Base-by-base conservation (phyloP, 1,284 basidiomycete genomes). In the Ganoderma boninense region DNA sequence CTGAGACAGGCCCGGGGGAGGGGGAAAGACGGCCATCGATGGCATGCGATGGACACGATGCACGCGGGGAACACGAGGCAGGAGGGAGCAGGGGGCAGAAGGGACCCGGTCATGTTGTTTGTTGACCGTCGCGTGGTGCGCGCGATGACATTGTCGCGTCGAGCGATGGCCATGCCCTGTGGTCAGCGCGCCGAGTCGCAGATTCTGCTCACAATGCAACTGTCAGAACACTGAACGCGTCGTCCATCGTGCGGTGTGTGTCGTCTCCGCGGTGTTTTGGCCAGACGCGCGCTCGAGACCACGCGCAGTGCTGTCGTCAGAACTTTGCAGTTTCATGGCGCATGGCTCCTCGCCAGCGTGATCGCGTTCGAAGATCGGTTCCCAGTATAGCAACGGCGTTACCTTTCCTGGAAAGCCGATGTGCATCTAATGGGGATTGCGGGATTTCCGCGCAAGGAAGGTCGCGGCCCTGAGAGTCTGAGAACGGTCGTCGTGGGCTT, bases 101-200 rank as follows among this genome's bases (percentile, higher is more conserved):
- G 29, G 35, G 57, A 60, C 8, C 35, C 35, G 57, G 32, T 54
- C 52, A 46, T 18, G 18, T 46, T 35, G 29, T 57, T 60, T 40
- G 35, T 40, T 60, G 57, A 60, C 57, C 57, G 57, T 60, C 57
- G 57, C 32, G 35, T 7, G 35, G 57, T 35, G 20, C 57, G 32
- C 57, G 57, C 32, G 57, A 60, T 60, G 57, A 60, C 57, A 60
- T 60, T 60, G 35, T 60, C 32, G 57, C 35, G 5, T 57, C 56
- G 29, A 29, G 56, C 29, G 32, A n/a, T 35, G 32, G 56, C 56
- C 32, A n/a, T 35, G 32, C 16, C 56, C 32, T 57, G 32, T 57
- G 29, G 32, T 57, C 29, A 32, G 29, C n/a, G n/a, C n/a, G n/a
- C n/a, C n/a, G n/a, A n/a, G n/a, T n/a, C 43, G 43, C 43, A 13